Conservation (phyloP, 331 rosid species). For the Acacia pycnantha region DNA sequence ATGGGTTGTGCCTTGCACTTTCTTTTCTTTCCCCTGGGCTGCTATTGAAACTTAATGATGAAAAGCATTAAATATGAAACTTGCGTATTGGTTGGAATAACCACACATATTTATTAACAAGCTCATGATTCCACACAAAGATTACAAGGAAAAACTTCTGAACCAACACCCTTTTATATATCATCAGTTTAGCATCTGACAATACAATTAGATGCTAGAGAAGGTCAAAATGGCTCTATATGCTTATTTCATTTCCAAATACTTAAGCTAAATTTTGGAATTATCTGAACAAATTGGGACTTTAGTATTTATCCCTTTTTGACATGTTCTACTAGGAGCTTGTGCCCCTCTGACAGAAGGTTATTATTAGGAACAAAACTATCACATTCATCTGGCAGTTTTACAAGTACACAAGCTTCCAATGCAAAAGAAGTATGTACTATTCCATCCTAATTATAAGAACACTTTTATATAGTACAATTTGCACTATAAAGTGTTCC, state of each 20-base stretch:
- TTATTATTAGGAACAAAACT: background rate
- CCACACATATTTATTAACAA: background rate
- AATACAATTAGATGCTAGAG: background rate
- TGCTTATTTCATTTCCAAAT: background rate
- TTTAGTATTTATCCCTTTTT: background rate
- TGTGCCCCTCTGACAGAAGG: background rate
- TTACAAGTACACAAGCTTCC: background rate
- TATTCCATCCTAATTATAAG: too few relatives aligned
- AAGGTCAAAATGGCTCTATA: background rate
- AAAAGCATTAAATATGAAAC: background rate
- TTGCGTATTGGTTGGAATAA: background rate
- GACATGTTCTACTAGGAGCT: background rate
- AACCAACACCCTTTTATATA: background rate
- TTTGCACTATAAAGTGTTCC: too few relatives aligned
- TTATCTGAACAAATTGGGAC: background rate
- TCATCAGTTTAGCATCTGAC: background rate
- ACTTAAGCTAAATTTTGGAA: background rate
- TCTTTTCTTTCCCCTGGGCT: too few relatives aligned
- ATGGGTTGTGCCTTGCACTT: background rate
- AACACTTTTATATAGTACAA: too few relatives aligned
- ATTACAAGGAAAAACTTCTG: background rate
- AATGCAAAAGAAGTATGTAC: background rate
- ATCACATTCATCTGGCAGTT: background rate
- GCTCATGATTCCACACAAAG: background rate
- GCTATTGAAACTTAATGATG: background rate